phyloP scores from a whole-genome alignment of 2,329 filamentous ascomycete species.

The Penicillium vulpinum region DNA sequence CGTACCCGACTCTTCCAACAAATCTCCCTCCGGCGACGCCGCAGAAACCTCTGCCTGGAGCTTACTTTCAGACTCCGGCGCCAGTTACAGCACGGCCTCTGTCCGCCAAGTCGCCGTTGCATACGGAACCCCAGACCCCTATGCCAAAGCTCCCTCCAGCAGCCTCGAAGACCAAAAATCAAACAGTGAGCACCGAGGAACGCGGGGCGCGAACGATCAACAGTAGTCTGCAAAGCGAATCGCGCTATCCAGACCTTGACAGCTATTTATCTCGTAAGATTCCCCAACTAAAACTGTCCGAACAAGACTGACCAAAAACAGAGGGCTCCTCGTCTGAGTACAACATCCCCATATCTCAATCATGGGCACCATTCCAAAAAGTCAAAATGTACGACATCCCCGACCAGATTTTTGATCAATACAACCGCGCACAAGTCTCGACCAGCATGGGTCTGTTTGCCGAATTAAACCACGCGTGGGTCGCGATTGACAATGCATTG shows the following conservation, averaged over 20 bases:
- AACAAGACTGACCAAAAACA: constrained; percentile 38
- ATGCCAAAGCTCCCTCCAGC: constrained; percentile 39
- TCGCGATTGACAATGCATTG: constrained; percentile 90
- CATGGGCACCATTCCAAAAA: constrained; percentile 89
- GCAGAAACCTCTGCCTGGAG: constrained; percentile 43
- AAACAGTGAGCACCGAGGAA: constrained; percentile 66
- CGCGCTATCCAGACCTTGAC: constrained; percentile 83
- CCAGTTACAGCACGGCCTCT: constrained; percentile 7
- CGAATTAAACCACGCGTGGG: constrained; percentile 92
- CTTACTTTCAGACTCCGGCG: constrained; percentile 45
- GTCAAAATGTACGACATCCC: constrained; percentile 85
- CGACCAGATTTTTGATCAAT: constrained; percentile 87
- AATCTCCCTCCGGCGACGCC: constrained; percentile 35
- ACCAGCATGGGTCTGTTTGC: constrained; percentile 96
- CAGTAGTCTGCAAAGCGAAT: constrained; percentile 71
- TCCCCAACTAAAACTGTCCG: neutral
- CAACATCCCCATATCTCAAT: constrained; percentile 66
- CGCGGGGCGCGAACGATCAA: constrained; percentile 84
- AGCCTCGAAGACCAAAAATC: constrained; percentile 47
- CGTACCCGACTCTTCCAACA: constrained; percentile 40
- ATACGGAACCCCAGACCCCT: constrained; percentile 26
- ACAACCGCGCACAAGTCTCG: constrained; percentile 80
- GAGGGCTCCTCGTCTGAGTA: constrained; percentile 92
- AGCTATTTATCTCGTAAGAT: constrained; percentile 81
- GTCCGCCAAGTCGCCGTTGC: constrained; percentile 2